These are phyloP conservation scores for Ramichloridium luteum DNA, from an alignment of 2,329 filamentous ascomycete genomes.

Conservation along the genomic window DNA sequence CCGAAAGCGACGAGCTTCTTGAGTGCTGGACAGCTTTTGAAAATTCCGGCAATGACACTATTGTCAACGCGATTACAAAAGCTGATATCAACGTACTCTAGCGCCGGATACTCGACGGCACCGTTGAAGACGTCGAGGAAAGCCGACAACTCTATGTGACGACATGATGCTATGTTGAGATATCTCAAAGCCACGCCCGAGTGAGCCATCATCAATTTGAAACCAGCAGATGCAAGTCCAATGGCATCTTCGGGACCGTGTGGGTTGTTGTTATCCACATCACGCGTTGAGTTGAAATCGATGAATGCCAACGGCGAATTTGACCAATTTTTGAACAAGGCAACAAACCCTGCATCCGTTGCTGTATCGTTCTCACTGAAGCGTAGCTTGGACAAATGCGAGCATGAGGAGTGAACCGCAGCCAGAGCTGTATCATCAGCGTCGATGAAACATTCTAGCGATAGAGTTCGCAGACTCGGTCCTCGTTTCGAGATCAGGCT, in stretches of 20 bases:
- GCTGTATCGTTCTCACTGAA: constrained; percentile 64
- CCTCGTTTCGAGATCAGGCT: constrained; percentile 53
- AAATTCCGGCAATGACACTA: constrained; percentile 41
- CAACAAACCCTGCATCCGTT: constrained; percentile 61
- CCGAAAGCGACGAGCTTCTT: constrained; percentile 49
- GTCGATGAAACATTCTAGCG: constrained; percentile 55
- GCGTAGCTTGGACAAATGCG: constrained; percentile 59
- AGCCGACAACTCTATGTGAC: constrained; percentile 61
- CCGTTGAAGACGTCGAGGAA: constrained; percentile 63
- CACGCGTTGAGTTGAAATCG: constrained; percentile 66
- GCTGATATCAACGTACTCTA: constrained; percentile 54
- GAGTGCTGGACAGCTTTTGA: constrained; percentile 35
- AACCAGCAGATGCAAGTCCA: constrained; percentile 64
- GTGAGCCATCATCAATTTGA: constrained; percentile 72
- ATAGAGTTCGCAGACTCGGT: constrained; percentile 59
- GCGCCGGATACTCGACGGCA: constrained; percentile 51
- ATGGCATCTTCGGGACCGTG: constrained; percentile 49
- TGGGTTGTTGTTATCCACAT: constrained; percentile 59
- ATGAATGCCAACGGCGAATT: constrained; percentile 59
- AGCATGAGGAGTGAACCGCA: constrained; percentile 59
- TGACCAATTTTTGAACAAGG: constrained; percentile 62
- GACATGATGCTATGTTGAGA: constrained; percentile 71
- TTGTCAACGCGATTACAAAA: constrained; percentile 46
- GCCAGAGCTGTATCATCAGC: constrained; percentile 59
- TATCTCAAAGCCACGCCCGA: constrained; percentile 54